Conservation (phyloP, 805 yeast genomes). For the Trichomonascus vanleenenianus region DNA sequence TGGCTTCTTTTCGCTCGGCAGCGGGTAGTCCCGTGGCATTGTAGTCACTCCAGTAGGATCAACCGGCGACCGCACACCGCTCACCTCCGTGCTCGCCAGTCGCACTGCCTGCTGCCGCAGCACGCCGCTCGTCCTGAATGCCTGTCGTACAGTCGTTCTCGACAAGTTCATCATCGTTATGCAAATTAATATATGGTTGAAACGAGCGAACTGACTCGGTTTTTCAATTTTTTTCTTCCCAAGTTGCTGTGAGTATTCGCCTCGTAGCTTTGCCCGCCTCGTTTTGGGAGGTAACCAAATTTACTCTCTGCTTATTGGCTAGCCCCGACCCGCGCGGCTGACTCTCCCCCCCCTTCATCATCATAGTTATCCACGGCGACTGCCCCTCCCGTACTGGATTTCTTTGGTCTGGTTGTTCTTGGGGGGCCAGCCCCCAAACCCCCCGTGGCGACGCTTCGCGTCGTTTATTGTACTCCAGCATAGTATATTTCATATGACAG, state of each 20-base stretch:
- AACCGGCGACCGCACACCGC: no score
- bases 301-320: neutral
- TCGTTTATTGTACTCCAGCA: no score
- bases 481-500: no score
- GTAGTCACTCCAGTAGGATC: conserved; percentile 3
- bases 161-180: neutral
- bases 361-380: no score
- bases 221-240: neutral
- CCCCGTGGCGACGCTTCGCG: no score
- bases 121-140: neutral
- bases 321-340: neutral
- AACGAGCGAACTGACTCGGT: neutral
- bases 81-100: neutral
- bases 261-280: neutral
- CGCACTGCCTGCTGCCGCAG: neutral
- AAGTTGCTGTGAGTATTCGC: neutral
- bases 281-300: neutral
- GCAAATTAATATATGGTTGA: neutral
- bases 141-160: conserved; percentile 1
- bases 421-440: no score
- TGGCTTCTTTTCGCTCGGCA: conserved; percentile 56
- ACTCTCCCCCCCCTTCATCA: no score
- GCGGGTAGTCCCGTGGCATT: conserved; percentile 61
- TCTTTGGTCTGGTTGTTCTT: no score
- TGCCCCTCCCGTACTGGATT: no score